Base-by-base conservation (phyloP, 768 basidiomycete genomes). In the Mycena rebaudengoi region DNA sequence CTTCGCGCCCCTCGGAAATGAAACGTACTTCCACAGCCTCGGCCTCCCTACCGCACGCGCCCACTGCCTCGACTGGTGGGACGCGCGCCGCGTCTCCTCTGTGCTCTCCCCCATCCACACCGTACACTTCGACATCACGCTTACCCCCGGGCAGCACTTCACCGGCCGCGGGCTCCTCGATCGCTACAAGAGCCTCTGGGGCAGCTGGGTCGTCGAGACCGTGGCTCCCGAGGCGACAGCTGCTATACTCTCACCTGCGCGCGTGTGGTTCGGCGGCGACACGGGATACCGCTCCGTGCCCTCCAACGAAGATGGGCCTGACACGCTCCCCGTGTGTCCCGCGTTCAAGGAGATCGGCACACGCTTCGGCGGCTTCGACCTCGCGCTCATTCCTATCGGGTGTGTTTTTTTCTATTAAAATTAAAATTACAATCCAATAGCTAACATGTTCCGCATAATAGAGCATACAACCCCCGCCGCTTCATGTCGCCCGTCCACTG, bases 281-380 rank as follows among this genome's bases (percentile, higher is more conserved):
- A 92, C 90, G 1, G 89, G 85, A 8, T 86, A 87, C 70, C 76
- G 85, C 20, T 68, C 82, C 0, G 85, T 87, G 12, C 56, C 58
- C 57, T 76, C 75, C 58, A 82, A 80, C 1, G 78, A 84, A 73
- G 39, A 40, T 30, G 60, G 83, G 2, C 32, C 26, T 12, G 7
- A 20, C 21, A 71, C 74, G 13, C 78, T 83, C 5, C 85, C 88
- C 0, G 73, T 79, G 11, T 93, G 91, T 71, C 91, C 91, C 4
- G 91, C 84, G 7, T 94, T 94, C 74, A 82, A 83, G 67, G 83
- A 89, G 73, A 88, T 94, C 50, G 92, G 91, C 1, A 78, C 85
- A 41, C 72, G 70, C 11, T 86, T 87, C 64, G 89, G 88, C 0
- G n/a, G 37, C 3, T 88, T 92, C 66, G 89, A 91, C 69, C 74